Evolutionary conservation across 306 rosid species (phyloP).

Genomic region (Morella rubra): DNA sequence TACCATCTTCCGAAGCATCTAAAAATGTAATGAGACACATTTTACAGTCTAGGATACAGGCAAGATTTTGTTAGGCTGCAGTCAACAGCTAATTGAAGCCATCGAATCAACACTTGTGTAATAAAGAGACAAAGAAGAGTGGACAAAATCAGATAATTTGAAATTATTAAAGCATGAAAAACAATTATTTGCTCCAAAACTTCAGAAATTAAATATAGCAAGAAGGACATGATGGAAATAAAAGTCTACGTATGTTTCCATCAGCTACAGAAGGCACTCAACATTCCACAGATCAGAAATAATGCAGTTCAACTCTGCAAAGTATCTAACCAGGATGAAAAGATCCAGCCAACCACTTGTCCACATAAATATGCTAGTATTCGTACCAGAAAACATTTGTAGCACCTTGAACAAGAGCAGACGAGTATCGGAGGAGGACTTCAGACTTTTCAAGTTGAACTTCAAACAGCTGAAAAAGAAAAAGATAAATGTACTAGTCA

Average conservation of each 20-base stretch:
- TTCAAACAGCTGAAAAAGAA: constrained; percentile 77
- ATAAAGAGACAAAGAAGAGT: neutral
- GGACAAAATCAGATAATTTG: neutral
- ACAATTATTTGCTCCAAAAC: neutral
- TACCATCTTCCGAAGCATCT: neutral
- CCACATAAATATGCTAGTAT: constrained; percentile 1
- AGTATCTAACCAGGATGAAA: neutral
- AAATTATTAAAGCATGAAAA: neutral
- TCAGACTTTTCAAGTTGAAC: constrained; percentile 76
- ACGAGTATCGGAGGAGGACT: constrained; percentile 91
- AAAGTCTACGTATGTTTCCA: neutral
- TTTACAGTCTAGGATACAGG: neutral
- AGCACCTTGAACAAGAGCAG: constrained; percentile 98
- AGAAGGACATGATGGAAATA: constrained; percentile 8
- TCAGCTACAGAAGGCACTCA: neutral
- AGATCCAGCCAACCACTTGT: constrained; percentile 13
- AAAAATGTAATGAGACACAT: neutral
- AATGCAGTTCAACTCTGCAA: neutral
- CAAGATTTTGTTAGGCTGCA: neutral
- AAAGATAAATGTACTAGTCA: constrained; percentile 25
- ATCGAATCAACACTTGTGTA: neutral
- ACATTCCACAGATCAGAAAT: neutral
- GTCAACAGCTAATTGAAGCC: neutral
- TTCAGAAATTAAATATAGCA: constrained; percentile 17
- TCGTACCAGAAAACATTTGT: constrained; percentile 91